Percentiles rank a stretch among this genome's conserved stretches.
These are phyloP conservation scores for Podaxis sp. DNA, from an alignment of 768 basidiomycete genomes.

Conservation along the genomic window DNA sequence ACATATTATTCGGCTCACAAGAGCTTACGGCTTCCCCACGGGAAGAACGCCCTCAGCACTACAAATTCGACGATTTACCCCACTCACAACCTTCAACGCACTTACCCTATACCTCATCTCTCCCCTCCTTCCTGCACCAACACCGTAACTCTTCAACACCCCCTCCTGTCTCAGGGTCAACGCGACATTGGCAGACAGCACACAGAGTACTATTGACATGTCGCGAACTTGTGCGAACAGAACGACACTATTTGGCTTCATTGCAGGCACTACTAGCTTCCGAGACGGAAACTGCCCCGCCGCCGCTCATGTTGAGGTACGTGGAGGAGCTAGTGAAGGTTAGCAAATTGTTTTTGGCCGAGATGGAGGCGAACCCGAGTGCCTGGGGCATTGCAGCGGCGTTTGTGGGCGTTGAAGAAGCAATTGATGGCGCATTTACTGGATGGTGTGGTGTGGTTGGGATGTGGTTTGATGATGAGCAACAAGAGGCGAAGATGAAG, in stretches of 20 bases:
- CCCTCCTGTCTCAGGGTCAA: slow-evolving; percentile 16
- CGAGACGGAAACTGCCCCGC: slow-evolving; percentile 39
- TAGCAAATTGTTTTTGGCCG: slow-evolving; percentile 45
- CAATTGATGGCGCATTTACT: slow-evolving; percentile 52
- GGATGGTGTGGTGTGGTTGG: slow-evolving; percentile 58
- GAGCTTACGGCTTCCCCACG: slow-evolving; percentile 2
- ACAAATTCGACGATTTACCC: background rate
- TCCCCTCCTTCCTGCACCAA: slow-evolving; percentile 22
- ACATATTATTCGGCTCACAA: slow-evolving; percentile 2
- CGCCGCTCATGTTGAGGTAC: slow-evolving; percentile 48
- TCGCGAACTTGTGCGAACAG: slow-evolving; percentile 38
- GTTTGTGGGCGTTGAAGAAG: slow-evolving; percentile 48
- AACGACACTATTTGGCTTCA: slow-evolving; percentile 36
- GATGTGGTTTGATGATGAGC: slow-evolving; percentile 29
- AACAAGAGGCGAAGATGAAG: background rate
- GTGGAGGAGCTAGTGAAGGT: slow-evolving; percentile 45
- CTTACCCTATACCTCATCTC: slow-evolving; percentile 19
- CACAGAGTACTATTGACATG: slow-evolving; percentile 34
- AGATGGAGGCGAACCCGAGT: slow-evolving; percentile 56
- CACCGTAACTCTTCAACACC: slow-evolving; percentile 18
- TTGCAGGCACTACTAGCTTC: slow-evolving; percentile 29
- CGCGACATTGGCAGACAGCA: slow-evolving; percentile 31
- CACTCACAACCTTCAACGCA: background rate
- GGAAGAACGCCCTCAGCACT: background rate
- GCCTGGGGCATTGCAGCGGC: slow-evolving; percentile 61